Percentiles rank a stretch among this genome's conserved stretches.
phyloP scores from a whole-genome alignment of 106 monocot species.

The Phalaenopsis equestris region DNA sequence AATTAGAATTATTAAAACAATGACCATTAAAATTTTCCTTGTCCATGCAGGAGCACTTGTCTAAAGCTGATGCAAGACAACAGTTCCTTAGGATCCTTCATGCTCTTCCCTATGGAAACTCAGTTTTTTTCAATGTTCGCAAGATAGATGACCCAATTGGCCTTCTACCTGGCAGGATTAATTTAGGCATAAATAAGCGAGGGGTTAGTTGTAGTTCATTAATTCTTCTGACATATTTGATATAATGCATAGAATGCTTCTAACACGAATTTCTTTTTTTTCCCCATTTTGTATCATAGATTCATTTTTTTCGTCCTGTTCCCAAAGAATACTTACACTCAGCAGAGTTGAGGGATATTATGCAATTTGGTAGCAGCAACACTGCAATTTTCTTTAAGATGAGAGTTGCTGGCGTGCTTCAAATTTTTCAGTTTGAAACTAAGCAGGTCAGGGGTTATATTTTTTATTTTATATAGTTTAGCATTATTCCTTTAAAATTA shows the following conservation, averaged over 20 bases:
- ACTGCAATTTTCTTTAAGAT: constrained; percentile 98
- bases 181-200: constrained; percentile 94
- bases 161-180: constrained; percentile 83
- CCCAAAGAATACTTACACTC: constrained; percentile 98
- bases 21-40: background rate
- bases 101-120: constrained; percentile 90
- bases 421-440: constrained; percentile 98
- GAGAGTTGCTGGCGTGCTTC: constrained; percentile 98
- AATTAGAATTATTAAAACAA: background rate
- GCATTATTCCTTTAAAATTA: background rate
- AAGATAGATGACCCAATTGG: constrained; percentile 99
- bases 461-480: background rate
- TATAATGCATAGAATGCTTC: background rate
- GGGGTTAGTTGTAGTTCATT: constrained; percentile 54
- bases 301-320: constrained; percentile 99
- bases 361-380: constrained; percentile 99
- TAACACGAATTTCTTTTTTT: background rate
- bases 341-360: constrained; percentile 97
- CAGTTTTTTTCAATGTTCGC: constrained; percentile 83
- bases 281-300: constrained; percentile 26
- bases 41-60: constrained; percentile 65
- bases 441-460: constrained; percentile 62
- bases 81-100: constrained; percentile 86
- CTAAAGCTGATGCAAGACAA: constrained; percentile 95
- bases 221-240: background rate